Percentiles rank a stretch among this genome's conserved stretches.
phyloP scores from a whole-genome alignment of 768 basidiomycete species.

The Naganishia friedmannii region DNA sequence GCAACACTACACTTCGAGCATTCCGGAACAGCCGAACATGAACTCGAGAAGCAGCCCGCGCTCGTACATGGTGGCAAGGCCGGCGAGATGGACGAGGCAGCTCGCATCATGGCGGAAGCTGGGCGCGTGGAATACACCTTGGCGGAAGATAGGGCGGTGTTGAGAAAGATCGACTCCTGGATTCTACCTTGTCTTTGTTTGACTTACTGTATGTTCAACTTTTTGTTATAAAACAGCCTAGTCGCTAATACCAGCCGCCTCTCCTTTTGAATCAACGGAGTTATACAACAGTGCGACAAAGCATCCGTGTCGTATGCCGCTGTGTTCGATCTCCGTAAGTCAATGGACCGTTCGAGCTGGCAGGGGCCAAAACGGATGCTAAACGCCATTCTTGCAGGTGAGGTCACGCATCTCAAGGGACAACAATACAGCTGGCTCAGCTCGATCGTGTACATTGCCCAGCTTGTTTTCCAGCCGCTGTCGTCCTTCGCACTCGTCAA shows the following conservation, averaged over 20 bases:
- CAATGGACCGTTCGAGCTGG: background rate
- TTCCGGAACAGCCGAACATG: background rate
- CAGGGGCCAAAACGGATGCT: background rate
- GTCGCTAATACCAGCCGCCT: too few species aligned
- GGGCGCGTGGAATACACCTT: slow-evolving; percentile 31
- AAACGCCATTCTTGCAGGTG: slow-evolving; percentile 2
- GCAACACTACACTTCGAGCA: background rate
- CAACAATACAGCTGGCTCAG: slow-evolving; percentile 56
- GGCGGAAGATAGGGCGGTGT: slow-evolving; percentile 36
- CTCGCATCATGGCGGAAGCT: slow-evolving; percentile 1
- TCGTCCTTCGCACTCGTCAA: slow-evolving; percentile 55
- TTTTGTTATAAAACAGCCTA: too few species aligned
- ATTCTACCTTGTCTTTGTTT: background rate
- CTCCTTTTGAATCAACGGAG: too few species aligned
- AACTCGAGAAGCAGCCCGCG: background rate
- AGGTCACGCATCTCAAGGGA: slow-evolving; percentile 50
- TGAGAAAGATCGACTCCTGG: slow-evolving; percentile 36
- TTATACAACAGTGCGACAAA: slow-evolving; percentile 43
- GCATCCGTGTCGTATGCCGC: slow-evolving; percentile 58
- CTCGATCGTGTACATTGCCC: slow-evolving; percentile 57
- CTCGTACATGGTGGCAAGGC: background rate
- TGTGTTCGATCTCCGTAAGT: slow-evolving; percentile 45
- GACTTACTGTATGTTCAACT: too few species aligned
- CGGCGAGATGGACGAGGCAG: slow-evolving; percentile 3
- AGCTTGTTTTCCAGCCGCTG: slow-evolving; percentile 56